Base-by-base conservation (phyloP, 2,329 filamentous ascomycete species). In the Diplodia intermedia region DNA sequence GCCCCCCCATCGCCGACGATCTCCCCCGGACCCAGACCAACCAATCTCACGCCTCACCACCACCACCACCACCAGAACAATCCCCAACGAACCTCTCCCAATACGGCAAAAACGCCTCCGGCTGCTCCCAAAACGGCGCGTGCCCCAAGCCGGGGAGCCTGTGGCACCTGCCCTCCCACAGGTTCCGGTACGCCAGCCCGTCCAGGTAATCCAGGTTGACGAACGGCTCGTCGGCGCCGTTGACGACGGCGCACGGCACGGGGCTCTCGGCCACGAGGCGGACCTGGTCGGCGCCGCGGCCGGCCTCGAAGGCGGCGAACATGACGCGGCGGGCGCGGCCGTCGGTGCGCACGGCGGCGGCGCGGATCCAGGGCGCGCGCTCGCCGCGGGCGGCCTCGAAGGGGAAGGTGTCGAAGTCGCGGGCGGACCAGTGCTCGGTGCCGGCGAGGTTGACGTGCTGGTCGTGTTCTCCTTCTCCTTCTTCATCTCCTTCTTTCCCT, bases 191-290 rank as follows among this genome's bases (percentile, higher is more conserved):
- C 50, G 69, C 67, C 12, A 77, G 70, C 23, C 26, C 69, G 31
- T 77, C 73, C 40, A 77, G n/a, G 67, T 75, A 79, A 4, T 74
- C 75, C 47, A 79, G 50, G 52, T 76, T 72, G 7, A 79, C 71
- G 67, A 72, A 78, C 43, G 73, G 75, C 55, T 78, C 76, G 1
- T 71, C 70, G 3, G 38, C 71, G 1, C 76, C 76, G 68, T 78
- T 77, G 9, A 78, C 72, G 4, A 78, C 75, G 7, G 71, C 75
- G 31, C 74, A 49, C 12, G 72, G 49, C 55, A 74, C 71, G 20
- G 72, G 71, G 7, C 60, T 71, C 33, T 66, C 66, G 67, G 71
- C 69, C 23, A 76, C 72, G 2, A 73, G 62, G 15, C 65, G 68
- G 61, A 69, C 55, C 67, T 77, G 75, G 72, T 76, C 75, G 31